Base-by-base conservation (phyloP, 2,329 filamentous ascomycete genomes). In the Magnaporthiopsis rhizophila region DNA sequence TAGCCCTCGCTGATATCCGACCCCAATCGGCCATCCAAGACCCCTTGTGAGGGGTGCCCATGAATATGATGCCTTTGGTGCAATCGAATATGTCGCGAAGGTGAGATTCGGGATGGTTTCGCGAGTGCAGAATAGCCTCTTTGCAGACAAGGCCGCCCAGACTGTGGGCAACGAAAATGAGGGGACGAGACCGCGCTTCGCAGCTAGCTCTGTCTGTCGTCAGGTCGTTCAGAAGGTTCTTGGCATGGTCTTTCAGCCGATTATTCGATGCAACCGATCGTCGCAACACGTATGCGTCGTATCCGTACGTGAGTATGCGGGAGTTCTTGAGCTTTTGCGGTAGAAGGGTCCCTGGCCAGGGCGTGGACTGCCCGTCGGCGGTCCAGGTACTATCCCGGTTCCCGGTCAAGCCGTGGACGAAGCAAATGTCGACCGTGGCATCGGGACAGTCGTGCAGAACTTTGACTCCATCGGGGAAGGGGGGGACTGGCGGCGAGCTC, bases 331-430 rank as follows among this genome's bases (percentile, higher is more conserved):
- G 65, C 62, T 70, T 68, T 0, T 58, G 28, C 1, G 75, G 70
- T 0, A 79, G 71, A 28, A 79, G 68, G 0, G 67, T 67, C 62
- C 71, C 56, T 0, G 75, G 75, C 76, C 77, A 79, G 3, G 75
- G 73, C n/a, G 60, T 61, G 13, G 11, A 13, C 21, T 68, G 67
- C 3, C 69, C 70, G 0, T 67, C 56, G 7, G 72, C 73, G 9
- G 73, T 77, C 78, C 77, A 80, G 3, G 76, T 78, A 2, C 63
- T 70, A 6, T 75, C 71, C 1, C 76, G 73, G 63, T 77, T 68
- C 1, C 78, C 78, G 1, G 71, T 75, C 15, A 80, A 67, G 6
- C 78, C 77, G 58, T 80, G 78, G 34, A 80, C 66, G 62, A 79
- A 79, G 63, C 76, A 74, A 24, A 78, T 67, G 57, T 71, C 69